Evolutionary conservation across 495 filamentous ascomycete species (phyloP).

Genomic region (Trichoderma virens): DNA sequence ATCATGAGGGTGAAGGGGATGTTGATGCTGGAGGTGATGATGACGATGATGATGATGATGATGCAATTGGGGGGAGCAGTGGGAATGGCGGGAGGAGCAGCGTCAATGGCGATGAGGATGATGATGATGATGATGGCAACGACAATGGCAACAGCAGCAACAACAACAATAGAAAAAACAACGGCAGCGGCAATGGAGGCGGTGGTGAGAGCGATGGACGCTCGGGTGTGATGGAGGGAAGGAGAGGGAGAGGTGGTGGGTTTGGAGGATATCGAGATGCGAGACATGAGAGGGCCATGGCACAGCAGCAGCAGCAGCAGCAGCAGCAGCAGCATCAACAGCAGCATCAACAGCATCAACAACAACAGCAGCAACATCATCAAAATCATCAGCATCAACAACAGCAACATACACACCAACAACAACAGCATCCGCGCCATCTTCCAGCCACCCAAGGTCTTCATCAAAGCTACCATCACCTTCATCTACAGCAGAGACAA

Average conservation of each 20-base stretch:
- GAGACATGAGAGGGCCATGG: neutral
- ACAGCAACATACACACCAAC: neutral
- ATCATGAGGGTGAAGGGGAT: neutral
- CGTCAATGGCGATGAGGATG: neutral
- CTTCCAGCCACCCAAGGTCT: neutral
- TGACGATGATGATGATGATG: neutral
- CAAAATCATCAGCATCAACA: conserved; percentile 19
- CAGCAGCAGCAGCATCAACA: neutral
- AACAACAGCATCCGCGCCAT: neutral
- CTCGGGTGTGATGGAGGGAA: neutral
- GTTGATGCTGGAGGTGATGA: neutral
- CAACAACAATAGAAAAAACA: no score
- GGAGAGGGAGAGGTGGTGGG: neutral
- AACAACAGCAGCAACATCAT: neutral
- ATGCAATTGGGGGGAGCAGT: neutral
- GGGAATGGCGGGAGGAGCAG: neutral
- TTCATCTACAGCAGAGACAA: conserved; percentile 15
- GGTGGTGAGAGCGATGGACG: neutral
- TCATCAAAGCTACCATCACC: conserved; percentile 16
- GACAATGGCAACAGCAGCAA: no score
- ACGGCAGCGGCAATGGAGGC: no score
- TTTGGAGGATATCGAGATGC: neutral
- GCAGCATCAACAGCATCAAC: conserved; percentile 7
- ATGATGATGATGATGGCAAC: no score
- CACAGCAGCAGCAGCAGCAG: neutral